Conservation (phyloP, 495 filamentous ascomycete species). For the Penicillium mononematosum region DNA sequence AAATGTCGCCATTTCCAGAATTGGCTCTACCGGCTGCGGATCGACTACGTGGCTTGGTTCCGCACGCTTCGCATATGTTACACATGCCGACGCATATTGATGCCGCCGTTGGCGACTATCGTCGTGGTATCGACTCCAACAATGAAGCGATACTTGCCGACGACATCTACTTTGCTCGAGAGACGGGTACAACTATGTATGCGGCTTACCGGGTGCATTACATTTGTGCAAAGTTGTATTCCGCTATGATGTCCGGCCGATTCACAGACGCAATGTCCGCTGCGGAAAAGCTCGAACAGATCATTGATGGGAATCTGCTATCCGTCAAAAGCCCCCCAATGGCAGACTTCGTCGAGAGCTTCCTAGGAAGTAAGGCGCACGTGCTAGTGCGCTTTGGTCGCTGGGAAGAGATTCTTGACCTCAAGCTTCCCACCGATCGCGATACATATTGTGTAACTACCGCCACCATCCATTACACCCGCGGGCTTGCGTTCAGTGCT, state of each 20-base stretch:
- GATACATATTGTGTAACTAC: background rate
- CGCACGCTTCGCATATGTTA: background rate
- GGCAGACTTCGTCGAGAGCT: conserved; percentile 4
- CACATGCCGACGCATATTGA: conserved; percentile 8
- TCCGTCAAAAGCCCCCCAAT: background rate
- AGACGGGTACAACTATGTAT: background rate
- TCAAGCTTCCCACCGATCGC: background rate
- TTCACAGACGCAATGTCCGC: background rate
- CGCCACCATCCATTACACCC: background rate
- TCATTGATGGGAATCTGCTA: background rate
- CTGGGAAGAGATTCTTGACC: conserved; percentile 1
- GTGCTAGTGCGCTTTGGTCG: conserved; percentile 5
- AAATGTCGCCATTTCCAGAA: conserved; percentile 6
- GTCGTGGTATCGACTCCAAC: conserved; percentile 4
- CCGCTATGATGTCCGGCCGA: conserved; percentile 4
- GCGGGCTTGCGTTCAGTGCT: conserved; percentile 1
- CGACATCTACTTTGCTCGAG: conserved; percentile 1
- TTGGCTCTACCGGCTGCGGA: conserved; percentile 5
- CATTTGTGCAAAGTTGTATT: conserved; percentile 5
- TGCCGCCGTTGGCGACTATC: background rate
- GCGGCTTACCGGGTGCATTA: conserved; percentile 4
- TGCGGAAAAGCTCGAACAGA: background rate
- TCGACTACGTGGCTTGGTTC: background rate
- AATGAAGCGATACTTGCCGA: conserved; percentile 1
- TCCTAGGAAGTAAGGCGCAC: conserved; percentile 1